Evolutionary conservation across 2,329 filamentous ascomycete species (phyloP), one percentile per base, ranked within the genome.

Genomic region (Dothidotthia symphoricarpi): DNA sequence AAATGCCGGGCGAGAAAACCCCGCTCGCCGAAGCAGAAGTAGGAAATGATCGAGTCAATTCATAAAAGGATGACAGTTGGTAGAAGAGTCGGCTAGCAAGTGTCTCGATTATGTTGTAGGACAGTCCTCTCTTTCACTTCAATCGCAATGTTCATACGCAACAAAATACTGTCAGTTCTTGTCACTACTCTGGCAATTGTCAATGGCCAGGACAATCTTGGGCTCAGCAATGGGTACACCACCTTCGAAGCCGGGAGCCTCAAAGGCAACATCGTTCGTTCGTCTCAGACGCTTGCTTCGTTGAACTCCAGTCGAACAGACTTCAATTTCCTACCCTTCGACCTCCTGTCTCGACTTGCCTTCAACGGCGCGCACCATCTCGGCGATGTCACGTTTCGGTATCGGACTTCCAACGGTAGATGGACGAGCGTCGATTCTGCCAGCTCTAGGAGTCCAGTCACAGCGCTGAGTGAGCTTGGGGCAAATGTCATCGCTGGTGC

Each of bases 311-410:
- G 47, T n/a, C 26, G 36, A 8, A 47, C 49, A 3, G 29, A 46
- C 0, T 81, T 80, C 43, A 75, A 81, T 55, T 81, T 81, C 45
- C 66, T 78, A 2, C 77, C 78, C 0, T 75, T 66, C 6, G 77
- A 80, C 49, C 59, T 72, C 29, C 66, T 81, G 3, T 41, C 67
- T 0, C 59, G 63, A 12, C 69, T 78, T 6, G 69, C 74, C 9
- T 66, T 67, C 10, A 72, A 78, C 41, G 72, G 73, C 3, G 73
- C 79, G 43, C 80, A 81, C 43, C 78, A 82, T 53, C 74, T 75
- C 49, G 78, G 78, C 3, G 78, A 82, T 31, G 64, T 82, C 26
- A 80, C 75, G 0, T 69, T 76, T 29, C 72, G 76, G 10, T 81
- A 78, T 51, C 75, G 76, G n/a, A 47, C 61, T 2, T 56, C 55